phyloP scores from a whole-genome alignment of 345 rosid species.

The Eucalyptus decipiens region DNA sequence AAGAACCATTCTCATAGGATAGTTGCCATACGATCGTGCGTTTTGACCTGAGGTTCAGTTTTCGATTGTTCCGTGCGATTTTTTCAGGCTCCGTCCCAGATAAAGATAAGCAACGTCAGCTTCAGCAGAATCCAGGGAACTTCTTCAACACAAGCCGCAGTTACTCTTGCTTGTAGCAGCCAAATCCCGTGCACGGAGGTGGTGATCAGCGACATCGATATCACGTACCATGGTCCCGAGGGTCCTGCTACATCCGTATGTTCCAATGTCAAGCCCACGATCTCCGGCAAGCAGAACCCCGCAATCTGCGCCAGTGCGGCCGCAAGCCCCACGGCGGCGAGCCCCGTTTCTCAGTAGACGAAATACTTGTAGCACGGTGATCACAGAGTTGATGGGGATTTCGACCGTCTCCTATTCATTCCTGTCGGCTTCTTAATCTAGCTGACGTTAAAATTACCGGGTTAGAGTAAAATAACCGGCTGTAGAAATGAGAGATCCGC shows the following conservation, averaged over 20 bases:
- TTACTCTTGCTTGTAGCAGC: constrained; percentile 31
- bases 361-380: not conserved
- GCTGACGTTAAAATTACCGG: not conserved
- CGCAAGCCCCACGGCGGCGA: not conserved
- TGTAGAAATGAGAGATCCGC: not conserved
- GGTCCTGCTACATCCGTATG: not conserved
- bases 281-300: constrained; percentile 5
- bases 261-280: not conserved
- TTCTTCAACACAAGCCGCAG: constrained; percentile 19
- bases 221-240: not conserved
- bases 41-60: not conserved
- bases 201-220: not conserved
- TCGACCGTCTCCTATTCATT: not conserved
- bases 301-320: not conserved
- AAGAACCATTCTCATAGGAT: not conserved
- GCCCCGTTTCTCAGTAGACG: not conserved
- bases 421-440: not conserved
- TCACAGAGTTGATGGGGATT: not conserved
- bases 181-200: constrained; percentile 10
- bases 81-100: not conserved
- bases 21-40: not conserved
- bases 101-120: constrained; percentile 14
- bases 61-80: not conserved
- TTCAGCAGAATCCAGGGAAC: constrained; percentile 40
- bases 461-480: not conserved